Percentiles rank a stretch among this genome's conserved stretches.
Evolutionary conservation across 2,329 filamentous ascomycete species (phyloP).

Genomic region (Helicocarpus griseus): DNA sequence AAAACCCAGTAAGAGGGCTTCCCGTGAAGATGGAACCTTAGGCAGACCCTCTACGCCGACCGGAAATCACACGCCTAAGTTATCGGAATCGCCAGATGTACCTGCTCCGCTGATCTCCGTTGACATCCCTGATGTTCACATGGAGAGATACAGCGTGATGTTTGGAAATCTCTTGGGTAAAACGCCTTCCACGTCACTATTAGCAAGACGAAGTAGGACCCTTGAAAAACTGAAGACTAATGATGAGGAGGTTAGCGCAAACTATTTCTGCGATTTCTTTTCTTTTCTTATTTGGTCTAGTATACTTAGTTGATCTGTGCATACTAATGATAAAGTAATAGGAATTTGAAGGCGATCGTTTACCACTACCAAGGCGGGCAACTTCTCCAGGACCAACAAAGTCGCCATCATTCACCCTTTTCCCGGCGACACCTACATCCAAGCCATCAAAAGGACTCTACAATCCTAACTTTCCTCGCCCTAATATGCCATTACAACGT

Average conservation of each 20-base stretch:
- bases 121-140: conserved; percentile 66
- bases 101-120: conserved; percentile 53
- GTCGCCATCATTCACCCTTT: conserved; percentile 30
- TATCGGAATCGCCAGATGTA: conserved; percentile 3
- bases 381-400: conserved; percentile 28
- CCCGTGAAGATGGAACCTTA: not conserved
- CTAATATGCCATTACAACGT: conserved; percentile 18
- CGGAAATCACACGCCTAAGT: not conserved
- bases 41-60: not conserved
- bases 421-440: conserved; percentile 25
- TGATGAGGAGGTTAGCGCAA: conserved; percentile 35
- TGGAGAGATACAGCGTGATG: conserved; percentile 94
- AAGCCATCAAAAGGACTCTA: conserved; percentile 20
- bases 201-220: conserved; percentile 28
- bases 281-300: not conserved
- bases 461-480: conserved; percentile 16
- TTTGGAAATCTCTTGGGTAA: conserved; percentile 61
- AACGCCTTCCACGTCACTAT: conserved; percentile 26
- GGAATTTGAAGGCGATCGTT: not conserved
- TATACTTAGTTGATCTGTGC: too few species aligned
- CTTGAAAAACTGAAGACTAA: conserved; percentile 45
- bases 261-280: conserved; percentile 4
- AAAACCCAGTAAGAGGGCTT: conserved; percentile 3
- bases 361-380: conserved; percentile 23
- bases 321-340: conserved; percentile 10